Percentiles rank a stretch among this genome's conserved stretches.
Conservation (phyloP, 2,329 filamentous ascomycete genomes). For the Diaporthe caulivora region DNA sequence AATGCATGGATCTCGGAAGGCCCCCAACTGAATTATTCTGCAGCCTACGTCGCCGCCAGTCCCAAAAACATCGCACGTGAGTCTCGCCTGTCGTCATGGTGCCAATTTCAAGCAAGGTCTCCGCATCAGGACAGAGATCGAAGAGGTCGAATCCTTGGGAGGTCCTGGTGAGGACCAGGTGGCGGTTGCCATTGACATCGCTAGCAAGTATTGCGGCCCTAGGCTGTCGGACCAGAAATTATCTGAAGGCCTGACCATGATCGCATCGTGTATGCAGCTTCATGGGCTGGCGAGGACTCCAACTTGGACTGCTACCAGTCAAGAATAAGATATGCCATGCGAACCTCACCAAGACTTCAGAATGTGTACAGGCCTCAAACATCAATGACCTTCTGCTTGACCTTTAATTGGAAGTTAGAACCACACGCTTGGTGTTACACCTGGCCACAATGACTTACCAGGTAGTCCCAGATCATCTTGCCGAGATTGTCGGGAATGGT, state of each 20-base stretch:
- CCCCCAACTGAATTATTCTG: slow-evolving; percentile 13
- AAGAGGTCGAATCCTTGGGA: not conserved
- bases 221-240: not conserved
- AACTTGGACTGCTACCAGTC: not conserved
- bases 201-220: not conserved
- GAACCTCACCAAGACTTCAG: not conserved
- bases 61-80: not conserved
- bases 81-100: not conserved
- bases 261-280: too few species aligned
- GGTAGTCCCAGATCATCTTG: slow-evolving; percentile 95
- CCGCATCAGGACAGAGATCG: slow-evolving; percentile 4
- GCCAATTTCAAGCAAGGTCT: slow-evolving; percentile 2
- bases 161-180: not conserved
- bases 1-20: slow-evolving; percentile 2
- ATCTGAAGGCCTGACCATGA: not conserved
- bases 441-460: slow-evolving; percentile 55
- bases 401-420: slow-evolving; percentile 24
- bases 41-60: not conserved
- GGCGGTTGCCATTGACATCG: not conserved
- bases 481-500: slow-evolving; percentile 92
- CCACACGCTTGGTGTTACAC: not conserved
- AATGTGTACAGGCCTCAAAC: not conserved
- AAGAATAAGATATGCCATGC: not conserved
- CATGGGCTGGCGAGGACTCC: not conserved
- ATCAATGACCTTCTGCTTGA: slow-evolving; percentile 38